phyloP scores from a whole-genome alignment of 2,329 filamentous ascomycete genomes.

The Ascochyta rabiei region DNA sequence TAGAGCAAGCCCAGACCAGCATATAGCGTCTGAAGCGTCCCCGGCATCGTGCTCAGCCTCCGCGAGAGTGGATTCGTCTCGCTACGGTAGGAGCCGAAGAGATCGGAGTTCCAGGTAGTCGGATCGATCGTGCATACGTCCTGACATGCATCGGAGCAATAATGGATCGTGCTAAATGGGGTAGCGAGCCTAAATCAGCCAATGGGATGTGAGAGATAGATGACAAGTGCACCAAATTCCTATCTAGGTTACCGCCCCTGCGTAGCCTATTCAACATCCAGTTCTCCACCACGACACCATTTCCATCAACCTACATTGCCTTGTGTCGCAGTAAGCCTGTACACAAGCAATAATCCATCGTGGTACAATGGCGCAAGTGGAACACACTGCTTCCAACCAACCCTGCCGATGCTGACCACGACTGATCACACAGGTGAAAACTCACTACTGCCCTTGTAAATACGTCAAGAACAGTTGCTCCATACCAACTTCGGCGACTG shows the following conservation, averaged over 20 bases:
- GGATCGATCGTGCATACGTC: neutral
- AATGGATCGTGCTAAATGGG: neutral
- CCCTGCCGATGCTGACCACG: neutral
- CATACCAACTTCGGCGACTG: neutral
- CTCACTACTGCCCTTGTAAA: no score
- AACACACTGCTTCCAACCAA: neutral
- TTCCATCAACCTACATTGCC: neutral
- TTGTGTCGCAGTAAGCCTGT: neutral
- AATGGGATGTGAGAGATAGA: neutral
- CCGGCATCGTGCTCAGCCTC: neutral
- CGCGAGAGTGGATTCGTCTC: no score
- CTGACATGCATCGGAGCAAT: no score
- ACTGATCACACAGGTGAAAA: no score
- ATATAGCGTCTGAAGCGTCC: neutral
- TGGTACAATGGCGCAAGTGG: neutral
- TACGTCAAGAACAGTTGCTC: neutral
- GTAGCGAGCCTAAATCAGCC: neutral
- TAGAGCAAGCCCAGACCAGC: neutral
- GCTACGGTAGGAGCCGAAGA: neutral
- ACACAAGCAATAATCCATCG: neutral
- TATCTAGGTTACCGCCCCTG: neutral
- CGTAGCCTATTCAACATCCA: neutral
- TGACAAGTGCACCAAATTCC: neutral
- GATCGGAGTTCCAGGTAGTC: no score
- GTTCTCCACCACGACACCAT: neutral